phyloP scores from a whole-genome alignment of 2,329 filamentous ascomycete species.

The Fusarium sp. region DNA sequence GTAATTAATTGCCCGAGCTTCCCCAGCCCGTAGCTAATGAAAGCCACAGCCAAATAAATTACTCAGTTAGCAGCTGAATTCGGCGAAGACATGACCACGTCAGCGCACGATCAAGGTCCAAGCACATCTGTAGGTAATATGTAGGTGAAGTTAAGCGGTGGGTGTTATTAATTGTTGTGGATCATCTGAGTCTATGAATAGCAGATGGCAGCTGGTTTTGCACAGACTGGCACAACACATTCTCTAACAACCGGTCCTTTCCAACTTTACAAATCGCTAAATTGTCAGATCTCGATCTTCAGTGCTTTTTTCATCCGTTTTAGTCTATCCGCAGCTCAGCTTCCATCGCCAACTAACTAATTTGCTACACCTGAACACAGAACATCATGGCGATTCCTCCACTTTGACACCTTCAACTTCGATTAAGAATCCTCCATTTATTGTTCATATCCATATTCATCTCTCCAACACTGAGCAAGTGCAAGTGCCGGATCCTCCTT shows the following conservation, averaged over 20 bases:
- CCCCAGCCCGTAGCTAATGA: neutral
- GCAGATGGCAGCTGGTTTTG: constrained; percentile 13
- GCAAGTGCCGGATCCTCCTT: constrained; percentile 39
- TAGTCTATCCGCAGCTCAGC: neutral
- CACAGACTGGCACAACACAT: constrained; percentile 5
- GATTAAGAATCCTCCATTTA: constrained; percentile 11
- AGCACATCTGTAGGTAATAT: neutral
- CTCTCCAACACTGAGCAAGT: constrained; percentile 26
- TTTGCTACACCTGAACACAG: constrained; percentile 11
- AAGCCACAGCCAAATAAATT: constrained; percentile 14
- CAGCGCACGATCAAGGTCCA: constrained; percentile 28
- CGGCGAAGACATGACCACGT: constrained; percentile 40
- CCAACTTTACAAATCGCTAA: constrained; percentile 12
- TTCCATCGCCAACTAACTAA: constrained; percentile 2
- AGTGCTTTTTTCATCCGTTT: constrained; percentile 10
- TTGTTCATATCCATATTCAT: neutral
- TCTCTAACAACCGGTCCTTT: constrained; percentile 17
- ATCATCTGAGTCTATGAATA: constrained; percentile 30
- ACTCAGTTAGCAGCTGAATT: constrained; percentile 15
- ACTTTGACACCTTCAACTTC: neutral
- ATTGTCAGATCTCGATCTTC: constrained; percentile 19
- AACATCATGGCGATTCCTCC: constrained; percentile 19
- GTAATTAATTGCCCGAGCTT: constrained; percentile 2
- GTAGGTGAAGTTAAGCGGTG: neutral
- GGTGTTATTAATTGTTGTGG: constrained; percentile 22